Percentiles rank a stretch among this genome's conserved stretches.
Evolutionary conservation across 1,139 yeast genomes (phyloP).

Genomic region (Taphrina flavorubra): DNA sequence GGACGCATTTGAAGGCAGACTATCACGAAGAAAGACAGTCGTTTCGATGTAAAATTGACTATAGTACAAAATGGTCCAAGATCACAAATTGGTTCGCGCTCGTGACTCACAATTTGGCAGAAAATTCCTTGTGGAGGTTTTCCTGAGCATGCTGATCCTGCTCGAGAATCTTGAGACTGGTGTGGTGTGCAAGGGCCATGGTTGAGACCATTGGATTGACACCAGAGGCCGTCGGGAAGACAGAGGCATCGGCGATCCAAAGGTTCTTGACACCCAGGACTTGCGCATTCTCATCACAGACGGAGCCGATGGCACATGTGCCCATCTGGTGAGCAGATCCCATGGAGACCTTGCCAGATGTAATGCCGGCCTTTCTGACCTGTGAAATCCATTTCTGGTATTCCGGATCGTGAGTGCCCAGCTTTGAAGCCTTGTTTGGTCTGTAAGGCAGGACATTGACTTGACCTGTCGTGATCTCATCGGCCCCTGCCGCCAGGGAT

Average conservation of each 20-base stretch:
- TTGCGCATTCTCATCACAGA: conserved; percentile 59
- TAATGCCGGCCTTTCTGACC: conserved; percentile 52
- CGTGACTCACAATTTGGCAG: conserved; percentile 25
- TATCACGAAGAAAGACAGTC: too few relatives aligned
- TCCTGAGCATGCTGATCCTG: conserved; percentile 15
- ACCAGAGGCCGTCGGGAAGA: conserved; percentile 66
- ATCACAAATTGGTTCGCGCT: too few relatives aligned
- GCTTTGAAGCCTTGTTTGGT: conserved; percentile 55
- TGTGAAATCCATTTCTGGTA: conserved; percentile 58
- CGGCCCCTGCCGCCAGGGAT: conserved; percentile 61
- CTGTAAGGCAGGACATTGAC: conserved; percentile 55
- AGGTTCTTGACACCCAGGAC: conserved; percentile 62
- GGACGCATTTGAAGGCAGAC: background rate
- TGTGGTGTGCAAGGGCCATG: conserved; percentile 36
- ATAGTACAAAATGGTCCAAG: background rate
- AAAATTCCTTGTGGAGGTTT: conserved; percentile 35
- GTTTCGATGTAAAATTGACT: background rate
- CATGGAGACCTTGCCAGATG: conserved; percentile 52
- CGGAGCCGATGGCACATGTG: conserved; percentile 65
- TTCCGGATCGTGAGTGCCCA: conserved; percentile 57
- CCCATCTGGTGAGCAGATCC: conserved; percentile 72
- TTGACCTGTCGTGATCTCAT: conserved; percentile 55
- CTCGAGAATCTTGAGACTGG: conserved; percentile 24
- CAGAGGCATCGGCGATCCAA: conserved; percentile 64
- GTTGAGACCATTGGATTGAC: conserved; percentile 57